phyloP scores from a whole-genome alignment of 2,329 filamentous ascomycete genomes.

The Lachnellula subtilissima region DNA sequence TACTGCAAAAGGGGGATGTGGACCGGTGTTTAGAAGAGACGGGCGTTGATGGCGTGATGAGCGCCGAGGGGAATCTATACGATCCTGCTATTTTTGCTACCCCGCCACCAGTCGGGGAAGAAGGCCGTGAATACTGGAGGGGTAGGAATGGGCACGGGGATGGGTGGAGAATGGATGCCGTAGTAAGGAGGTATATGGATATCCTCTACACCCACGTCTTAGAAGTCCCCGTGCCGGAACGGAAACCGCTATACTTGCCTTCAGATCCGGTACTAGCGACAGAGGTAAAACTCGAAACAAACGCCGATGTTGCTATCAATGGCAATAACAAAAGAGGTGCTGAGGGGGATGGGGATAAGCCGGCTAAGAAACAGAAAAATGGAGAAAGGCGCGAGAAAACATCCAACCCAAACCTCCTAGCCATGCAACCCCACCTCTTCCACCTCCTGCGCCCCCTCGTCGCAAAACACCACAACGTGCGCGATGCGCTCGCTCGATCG shows the following conservation, averaged over 20 bases:
- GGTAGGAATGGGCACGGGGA: conserved; percentile 66
- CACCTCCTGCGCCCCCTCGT: conserved; percentile 83
- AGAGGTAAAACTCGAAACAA: conserved; percentile 9
- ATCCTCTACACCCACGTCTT: conserved; percentile 79
- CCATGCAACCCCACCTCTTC: conserved; percentile 90
- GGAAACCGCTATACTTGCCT: conserved; percentile 70
- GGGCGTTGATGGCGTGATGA: conserved; percentile 91
- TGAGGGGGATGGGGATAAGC: conserved; percentile 34
- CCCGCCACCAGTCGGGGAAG: conserved; percentile 57
- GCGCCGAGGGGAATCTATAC: conserved; percentile 88
- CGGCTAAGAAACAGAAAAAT: conserved; percentile 36
- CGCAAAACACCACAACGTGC: conserved; percentile 71
- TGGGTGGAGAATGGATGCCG: conserved; percentile 83
- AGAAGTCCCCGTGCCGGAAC: conserved; percentile 56
- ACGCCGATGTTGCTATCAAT: conserved; percentile 13
- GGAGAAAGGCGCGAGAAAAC: conserved; percentile 35
- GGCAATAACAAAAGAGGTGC: conserved; percentile 37
- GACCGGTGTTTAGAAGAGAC: conserved; percentile 73
- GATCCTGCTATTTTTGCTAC: conserved; percentile 82
- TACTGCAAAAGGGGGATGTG: conserved; percentile 75
- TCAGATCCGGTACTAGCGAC: conserved; percentile 35
- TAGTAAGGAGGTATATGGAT: conserved; percentile 83
- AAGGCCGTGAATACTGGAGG: conserved; percentile 81
- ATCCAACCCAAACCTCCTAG: conserved; percentile 60
- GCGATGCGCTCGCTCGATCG: conserved; percentile 73